A percentile compares a stretch with the other conserved stretches of the same genome.
phyloP scores from a whole-genome alignment of 2,329 filamentous ascomycete species.

The Colletotrichum sp. region DNA sequence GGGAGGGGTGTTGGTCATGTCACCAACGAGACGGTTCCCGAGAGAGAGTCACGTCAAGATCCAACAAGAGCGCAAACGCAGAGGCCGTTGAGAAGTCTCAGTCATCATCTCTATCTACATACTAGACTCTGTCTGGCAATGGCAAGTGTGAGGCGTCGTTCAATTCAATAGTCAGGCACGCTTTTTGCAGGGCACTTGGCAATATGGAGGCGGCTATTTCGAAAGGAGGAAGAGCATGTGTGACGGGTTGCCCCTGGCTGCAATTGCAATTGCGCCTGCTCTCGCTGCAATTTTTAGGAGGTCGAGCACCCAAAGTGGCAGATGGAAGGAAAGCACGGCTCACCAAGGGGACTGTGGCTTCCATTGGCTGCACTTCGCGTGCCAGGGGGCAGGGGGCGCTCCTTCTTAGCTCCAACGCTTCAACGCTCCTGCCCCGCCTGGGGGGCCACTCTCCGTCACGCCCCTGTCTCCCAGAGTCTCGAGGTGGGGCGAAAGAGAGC shows the following conservation, averaged over 20 bases:
- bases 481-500: not conserved
- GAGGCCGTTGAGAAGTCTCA: not conserved
- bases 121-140: not conserved
- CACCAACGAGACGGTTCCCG: not conserved
- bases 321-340: not conserved
- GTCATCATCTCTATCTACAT: not conserved
- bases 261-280: not conserved
- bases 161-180: not conserved
- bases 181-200: not conserved
- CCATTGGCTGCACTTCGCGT: not conserved
- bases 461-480: not conserved
- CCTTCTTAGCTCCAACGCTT: not conserved
- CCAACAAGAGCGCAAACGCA: not conserved
- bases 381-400: not conserved
- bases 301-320: not conserved
- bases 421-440: constrained; percentile 5
- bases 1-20: not conserved
- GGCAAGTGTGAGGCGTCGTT: not conserved
- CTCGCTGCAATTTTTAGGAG: not conserved
- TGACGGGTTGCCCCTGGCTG: not conserved
- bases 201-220: not conserved
- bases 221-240: not conserved
- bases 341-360: not conserved
- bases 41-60: not conserved
- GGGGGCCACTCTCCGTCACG: not conserved